phyloP scores from a whole-genome alignment of 2,329 filamentous ascomycete genomes.

The Trichoderma koningiopsis region DNA sequence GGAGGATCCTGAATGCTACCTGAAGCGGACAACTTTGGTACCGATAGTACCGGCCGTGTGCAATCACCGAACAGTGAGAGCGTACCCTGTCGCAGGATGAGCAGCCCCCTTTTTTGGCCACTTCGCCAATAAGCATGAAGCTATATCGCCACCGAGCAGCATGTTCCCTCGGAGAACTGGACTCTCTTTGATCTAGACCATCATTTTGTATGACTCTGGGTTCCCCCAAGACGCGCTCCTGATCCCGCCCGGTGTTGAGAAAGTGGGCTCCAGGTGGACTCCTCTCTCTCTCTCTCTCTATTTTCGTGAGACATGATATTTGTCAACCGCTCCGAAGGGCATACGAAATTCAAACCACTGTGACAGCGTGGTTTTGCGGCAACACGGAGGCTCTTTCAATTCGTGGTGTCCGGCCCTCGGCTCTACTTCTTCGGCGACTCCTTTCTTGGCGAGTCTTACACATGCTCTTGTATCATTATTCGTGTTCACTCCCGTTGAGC shows the following conservation, averaged over 20 bases:
- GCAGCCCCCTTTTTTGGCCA: not conserved
- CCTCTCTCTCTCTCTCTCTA: not conserved
- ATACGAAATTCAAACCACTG: not conserved
- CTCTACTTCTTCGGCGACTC: not conserved
- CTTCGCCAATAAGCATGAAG: not conserved
- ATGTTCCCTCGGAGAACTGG: not conserved
- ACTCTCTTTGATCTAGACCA: not conserved
- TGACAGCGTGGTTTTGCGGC: not conserved
- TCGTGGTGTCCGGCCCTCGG: not conserved
- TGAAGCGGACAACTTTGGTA: not conserved
- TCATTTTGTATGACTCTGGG: not conserved
- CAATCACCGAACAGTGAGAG: not conserved
- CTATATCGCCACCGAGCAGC: not conserved
- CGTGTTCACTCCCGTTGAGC: not conserved
- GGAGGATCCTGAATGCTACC: not conserved
- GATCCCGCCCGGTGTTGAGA: not conserved
- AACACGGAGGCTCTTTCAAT: not conserved
- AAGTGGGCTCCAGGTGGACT: not conserved
- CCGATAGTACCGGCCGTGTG: slow-evolving; percentile 1
- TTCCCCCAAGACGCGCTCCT: not conserved
- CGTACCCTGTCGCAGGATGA: not conserved
- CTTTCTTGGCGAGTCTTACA: not conserved
- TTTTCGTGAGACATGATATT: slow-evolving; percentile 14
- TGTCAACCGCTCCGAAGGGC: not conserved
- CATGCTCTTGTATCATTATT: not conserved